Conservation (phyloP, 768 basidiomycete species). For the Sarcomyxa edulis region DNA sequence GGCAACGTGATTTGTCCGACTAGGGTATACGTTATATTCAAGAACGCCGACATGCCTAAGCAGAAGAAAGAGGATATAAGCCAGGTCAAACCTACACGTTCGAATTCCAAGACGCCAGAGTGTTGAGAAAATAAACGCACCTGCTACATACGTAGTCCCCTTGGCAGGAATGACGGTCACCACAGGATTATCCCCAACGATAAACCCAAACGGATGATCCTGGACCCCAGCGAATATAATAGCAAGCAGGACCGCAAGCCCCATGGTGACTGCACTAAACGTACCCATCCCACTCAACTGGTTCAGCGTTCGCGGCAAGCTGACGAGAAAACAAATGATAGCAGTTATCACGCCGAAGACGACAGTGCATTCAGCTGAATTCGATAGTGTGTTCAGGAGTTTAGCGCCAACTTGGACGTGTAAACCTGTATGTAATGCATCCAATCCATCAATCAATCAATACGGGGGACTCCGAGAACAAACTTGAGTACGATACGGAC, state of each 20-base stretch:
- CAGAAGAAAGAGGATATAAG: constrained; percentile 3
- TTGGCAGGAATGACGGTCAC: constrained; percentile 28
- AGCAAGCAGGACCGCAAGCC: constrained; percentile 36
- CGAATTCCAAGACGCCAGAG: neutral
- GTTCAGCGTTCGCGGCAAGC: constrained; percentile 37
- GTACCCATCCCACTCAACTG: constrained; percentile 35
- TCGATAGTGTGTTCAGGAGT: constrained; percentile 39
- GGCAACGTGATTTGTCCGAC: constrained; percentile 41
- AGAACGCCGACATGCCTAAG: constrained; percentile 37
- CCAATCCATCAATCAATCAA: too few species aligned
- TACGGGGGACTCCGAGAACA: neutral
- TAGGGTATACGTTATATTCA: constrained; percentile 41
- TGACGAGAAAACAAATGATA: constrained; percentile 33
- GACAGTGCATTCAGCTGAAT: constrained; percentile 35
- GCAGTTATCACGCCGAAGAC: constrained; percentile 28
- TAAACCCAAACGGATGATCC: constrained; percentile 35
- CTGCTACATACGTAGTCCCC: constrained; percentile 33
- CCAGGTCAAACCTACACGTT: neutral
- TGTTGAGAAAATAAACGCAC: constrained; percentile 12
- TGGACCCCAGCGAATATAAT: constrained; percentile 37
- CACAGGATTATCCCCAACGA: constrained; percentile 27
- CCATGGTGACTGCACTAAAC: constrained; percentile 40
- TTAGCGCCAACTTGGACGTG: constrained; percentile 42
- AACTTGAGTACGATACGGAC: constrained; percentile 12
- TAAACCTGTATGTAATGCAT: constrained; percentile 24